A percentile compares a stretch with the other conserved stretches of the same genome.
Evolutionary conservation across 2,329 filamentous ascomycete genomes (phyloP).

Genomic region (Aspergillus melleus): DNA sequence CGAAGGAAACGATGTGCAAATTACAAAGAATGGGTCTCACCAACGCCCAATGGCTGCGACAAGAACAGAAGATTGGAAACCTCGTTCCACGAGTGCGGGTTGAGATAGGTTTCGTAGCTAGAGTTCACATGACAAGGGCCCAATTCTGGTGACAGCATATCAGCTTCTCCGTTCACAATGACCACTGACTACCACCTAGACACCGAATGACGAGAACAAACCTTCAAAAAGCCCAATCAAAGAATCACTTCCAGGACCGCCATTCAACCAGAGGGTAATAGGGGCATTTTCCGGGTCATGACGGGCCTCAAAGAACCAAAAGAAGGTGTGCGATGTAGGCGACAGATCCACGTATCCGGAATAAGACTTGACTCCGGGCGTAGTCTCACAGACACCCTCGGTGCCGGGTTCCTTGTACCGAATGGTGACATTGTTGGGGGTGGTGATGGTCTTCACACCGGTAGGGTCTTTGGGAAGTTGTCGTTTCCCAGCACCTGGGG

Average conservation of each 20-base stretch:
- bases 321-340: slow-evolving; percentile 52
- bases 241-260: slow-evolving; percentile 44
- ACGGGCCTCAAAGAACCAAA: slow-evolving; percentile 60
- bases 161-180: background rate
- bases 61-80: slow-evolving; percentile 62
- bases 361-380: slow-evolving; percentile 57
- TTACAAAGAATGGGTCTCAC: slow-evolving; percentile 27
- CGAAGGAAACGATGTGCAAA: background rate
- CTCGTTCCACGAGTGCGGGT: slow-evolving; percentile 62
- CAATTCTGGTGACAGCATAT: slow-evolving; percentile 32
- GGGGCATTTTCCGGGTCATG: slow-evolving; percentile 49
- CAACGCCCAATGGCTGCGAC: slow-evolving; percentile 61
- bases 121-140: slow-evolving; percentile 48
- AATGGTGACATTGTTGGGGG: slow-evolving; percentile 51
- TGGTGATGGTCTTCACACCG: slow-evolving; percentile 39
- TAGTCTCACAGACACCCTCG: slow-evolving; percentile 53
- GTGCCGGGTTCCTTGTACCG: slow-evolving; percentile 60
- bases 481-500: slow-evolving; percentile 16
- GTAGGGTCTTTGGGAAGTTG: slow-evolving; percentile 40
- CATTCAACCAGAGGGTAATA: slow-evolving; percentile 45
- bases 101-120: slow-evolving; percentile 48
- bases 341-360: slow-evolving; percentile 57
- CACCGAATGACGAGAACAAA: slow-evolving; percentile 11
- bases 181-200: background rate
- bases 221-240: slow-evolving; percentile 45